A percentile compares a stretch with the other conserved stretches of the same genome.
Conservation (phyloP, 2,329 filamentous ascomycete species). For the Hypocreales sp. region DNA sequence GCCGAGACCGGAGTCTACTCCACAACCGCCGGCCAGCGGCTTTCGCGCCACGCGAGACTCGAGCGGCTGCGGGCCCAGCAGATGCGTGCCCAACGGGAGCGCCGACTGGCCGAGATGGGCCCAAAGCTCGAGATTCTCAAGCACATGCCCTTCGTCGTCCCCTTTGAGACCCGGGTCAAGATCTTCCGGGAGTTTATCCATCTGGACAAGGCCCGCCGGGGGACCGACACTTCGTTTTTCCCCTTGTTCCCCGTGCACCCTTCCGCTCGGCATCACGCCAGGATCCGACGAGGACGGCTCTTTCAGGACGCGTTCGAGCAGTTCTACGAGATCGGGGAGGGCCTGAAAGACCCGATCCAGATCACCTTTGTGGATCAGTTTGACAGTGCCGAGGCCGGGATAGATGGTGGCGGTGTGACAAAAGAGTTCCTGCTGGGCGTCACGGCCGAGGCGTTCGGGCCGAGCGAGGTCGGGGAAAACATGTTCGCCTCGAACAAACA, state of each 20-base stretch:
- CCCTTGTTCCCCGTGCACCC: constrained; percentile 10
- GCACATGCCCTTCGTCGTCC: constrained; percentile 95
- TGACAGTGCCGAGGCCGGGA: constrained; percentile 73
- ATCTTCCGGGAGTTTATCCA: constrained; percentile 90
- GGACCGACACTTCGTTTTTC: constrained; percentile 5
- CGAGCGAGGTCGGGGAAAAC: constrained; percentile 24
- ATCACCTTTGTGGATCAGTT: constrained; percentile 95
- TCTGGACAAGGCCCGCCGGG: constrained; percentile 37
- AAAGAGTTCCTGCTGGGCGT: constrained; percentile 92
- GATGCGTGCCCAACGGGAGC: constrained; percentile 49
- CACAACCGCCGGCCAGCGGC: constrained; percentile 36
- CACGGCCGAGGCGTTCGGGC: constrained; percentile 67
- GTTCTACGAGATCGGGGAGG: constrained; percentile 69
- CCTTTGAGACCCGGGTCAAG: constrained; percentile 78
- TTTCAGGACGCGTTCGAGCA: constrained; percentile 77
- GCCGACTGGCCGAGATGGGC: constrained; percentile 62
- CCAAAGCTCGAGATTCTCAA: constrained; percentile 81
- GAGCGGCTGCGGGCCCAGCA: constrained; percentile 50
- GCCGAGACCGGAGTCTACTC: constrained; percentile 11
- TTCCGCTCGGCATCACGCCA: constrained; percentile 53
- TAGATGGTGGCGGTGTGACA: constrained; percentile 91
- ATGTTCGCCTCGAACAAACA: constrained; percentile 77
- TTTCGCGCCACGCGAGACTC: constrained; percentile 46
- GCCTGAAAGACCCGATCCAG: constrained; percentile 85
- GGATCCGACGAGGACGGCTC: constrained; percentile 61